Evolutionary conservation across 2,329 filamentous ascomycete species (phyloP), one percentile per base, ranked within the genome.

Genomic region (Pseudogymnoascus sp.): DNA sequence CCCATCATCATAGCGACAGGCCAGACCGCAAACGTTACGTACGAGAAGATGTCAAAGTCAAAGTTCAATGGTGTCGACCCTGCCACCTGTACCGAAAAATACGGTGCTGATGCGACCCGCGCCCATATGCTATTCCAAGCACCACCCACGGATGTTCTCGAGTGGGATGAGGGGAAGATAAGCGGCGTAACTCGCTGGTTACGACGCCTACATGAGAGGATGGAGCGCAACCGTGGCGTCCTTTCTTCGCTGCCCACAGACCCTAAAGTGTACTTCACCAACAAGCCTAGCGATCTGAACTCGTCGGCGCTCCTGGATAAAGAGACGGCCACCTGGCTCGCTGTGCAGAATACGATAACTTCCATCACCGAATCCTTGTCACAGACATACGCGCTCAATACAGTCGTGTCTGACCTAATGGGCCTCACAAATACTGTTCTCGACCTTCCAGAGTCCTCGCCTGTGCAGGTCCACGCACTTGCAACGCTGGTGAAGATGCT

Each of bases 31-130:
- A 82, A 78, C 28, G 75, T 91, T 16, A 87, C 84, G 1, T 96
- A 83, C 69, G 91, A 96, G 73, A 96, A 96, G 73, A 96, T 96
- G 92, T 95, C 90, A 40, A 96, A 96, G 76, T 96, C 90, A 70
- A 96, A 96, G 75, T 82, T 95, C 77, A 96, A 96, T 71, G 92
- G 92, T 25, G 90, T 96, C 5, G 91, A 96, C 71, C 92, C 92
- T 0, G 86, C 84, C 0, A 79, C 78, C 0, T 89, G 88, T 66
- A 90, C 95, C 63, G 77, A 80, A 6, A 85, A 84, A 67, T 88
- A 95, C 69, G 92, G 92, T 21, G 90, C 91, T 1, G 92, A 96
- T 73, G 87, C 90, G 5, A 92, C 90, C 1, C 81, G 92, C 62
- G 91, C 91, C 3, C 92, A 96, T 72, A 90, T 96, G 72, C 81